Evolutionary conservation across 305 asterid genomes (phyloP), one percentile per base, ranked within the genome.

Genomic region (Andrographis paniculata): DNA sequence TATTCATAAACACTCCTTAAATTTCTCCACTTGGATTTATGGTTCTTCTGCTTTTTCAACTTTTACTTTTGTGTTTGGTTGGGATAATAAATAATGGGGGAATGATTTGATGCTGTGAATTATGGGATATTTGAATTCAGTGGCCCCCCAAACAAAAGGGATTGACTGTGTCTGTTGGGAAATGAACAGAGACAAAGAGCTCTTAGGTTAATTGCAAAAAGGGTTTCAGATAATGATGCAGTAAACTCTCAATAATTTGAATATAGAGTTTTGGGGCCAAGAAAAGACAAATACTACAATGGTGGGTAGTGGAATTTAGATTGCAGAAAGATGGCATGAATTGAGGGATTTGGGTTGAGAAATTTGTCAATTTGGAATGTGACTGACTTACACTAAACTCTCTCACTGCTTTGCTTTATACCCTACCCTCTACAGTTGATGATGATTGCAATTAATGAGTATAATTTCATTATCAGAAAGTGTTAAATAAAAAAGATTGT

Each of bases 21-120:
- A n/a, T n/a, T n/a, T n/a, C n/a, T n/a, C n/a, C n/a, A n/a, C n/a
- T n/a, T n/a, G n/a, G n/a, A n/a, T n/a, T n/a, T n/a, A n/a, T n/a
- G n/a, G 16, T 50, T 24, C 50, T 12, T 35, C 20, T 14, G 40
- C 41, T 41, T 35, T 35, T 15, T 10, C 10, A 0, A 20, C 46
- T 58, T 54, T 53, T 37, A 11, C 17, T 37, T 60, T n/a, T 60
- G 10, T 14, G 38, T 38, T 30, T 40, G n/a, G 12, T 12, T 21
- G 59, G 52, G 22, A 41, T 50, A 45, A 62, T 55, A 50, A 62
- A 62, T 67, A 38, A 67, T 67, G 38, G 48, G 44, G 33, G 42
- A 48, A 53, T 62, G 65, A 57, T 62, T 58, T 57, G 56, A 52
- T 48, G 17, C 38, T 1, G 44, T n/a, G 48, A 52, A 45, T 40